Conservation (phyloP, 768 basidiomycete species). For the Lyophyllum atratum region DNA sequence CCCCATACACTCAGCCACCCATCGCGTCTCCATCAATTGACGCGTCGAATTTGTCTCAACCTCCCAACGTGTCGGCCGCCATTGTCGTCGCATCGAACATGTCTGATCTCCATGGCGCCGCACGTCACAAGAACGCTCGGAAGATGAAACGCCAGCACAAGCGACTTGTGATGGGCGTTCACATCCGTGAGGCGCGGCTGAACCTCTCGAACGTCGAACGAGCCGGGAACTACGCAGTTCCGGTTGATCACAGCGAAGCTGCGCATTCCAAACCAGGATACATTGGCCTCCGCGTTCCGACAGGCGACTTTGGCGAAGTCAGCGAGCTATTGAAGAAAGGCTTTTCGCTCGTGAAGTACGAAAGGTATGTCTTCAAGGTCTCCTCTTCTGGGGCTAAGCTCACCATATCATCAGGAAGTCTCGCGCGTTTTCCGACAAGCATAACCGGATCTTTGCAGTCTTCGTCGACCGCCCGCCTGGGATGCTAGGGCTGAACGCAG, state of each 20-base stretch:
- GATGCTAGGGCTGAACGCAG: neutral
- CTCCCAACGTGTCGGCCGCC: neutral
- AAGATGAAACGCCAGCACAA: neutral
- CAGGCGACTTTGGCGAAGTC: neutral
- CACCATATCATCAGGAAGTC: neutral
- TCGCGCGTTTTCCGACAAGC: neutral
- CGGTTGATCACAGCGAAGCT: neutral
- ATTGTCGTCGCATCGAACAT: neutral
- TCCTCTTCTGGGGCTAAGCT: neutral
- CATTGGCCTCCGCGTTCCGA: neutral
- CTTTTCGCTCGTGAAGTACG: neutral
- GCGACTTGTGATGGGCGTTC: neutral
- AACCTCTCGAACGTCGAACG: neutral
- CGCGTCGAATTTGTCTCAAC: neutral
- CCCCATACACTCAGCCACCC: too few species aligned
- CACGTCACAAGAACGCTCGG: neutral
- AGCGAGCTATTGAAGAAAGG: neutral
- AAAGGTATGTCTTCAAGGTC: neutral
- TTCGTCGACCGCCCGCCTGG: neutral
- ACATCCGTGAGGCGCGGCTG: neutral
- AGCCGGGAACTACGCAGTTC: neutral
- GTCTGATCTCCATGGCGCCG: neutral
- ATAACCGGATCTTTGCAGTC: neutral
- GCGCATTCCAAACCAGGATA: neutral
- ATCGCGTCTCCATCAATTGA: neutral